phyloP scores from a whole-genome alignment of 257 asterid genomes.

The Penstemon newberryi region DNA sequence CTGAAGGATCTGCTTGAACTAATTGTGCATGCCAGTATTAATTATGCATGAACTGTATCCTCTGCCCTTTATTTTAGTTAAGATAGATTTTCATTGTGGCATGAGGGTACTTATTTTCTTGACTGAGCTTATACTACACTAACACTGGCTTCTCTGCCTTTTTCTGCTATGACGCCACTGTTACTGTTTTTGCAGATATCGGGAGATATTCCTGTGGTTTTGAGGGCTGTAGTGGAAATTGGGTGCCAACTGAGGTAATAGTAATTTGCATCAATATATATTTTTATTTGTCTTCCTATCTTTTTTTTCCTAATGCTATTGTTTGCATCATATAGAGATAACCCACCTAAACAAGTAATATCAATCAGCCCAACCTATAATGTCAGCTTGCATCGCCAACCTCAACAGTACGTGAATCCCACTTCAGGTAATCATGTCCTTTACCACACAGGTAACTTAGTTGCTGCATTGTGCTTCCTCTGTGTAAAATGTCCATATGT shows the following conservation, averaged over 20 bases:
- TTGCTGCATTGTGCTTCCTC: slow-evolving; percentile 34
- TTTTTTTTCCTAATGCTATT: slow-evolving; percentile 11
- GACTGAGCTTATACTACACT: neutral
- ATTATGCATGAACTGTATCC: neutral
- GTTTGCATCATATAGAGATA: slow-evolving; percentile 57
- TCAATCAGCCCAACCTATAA: slow-evolving; percentile 66
- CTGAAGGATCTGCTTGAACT: neutral
- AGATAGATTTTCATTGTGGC: neutral
- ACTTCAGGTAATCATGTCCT: slow-evolving; percentile 58
- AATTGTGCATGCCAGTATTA: neutral
- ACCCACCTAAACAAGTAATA: slow-evolving; percentile 90
- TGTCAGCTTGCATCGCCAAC: slow-evolving; percentile 51
- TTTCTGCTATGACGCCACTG: neutral
- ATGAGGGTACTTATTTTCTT: neutral
- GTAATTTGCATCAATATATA: slow-evolving; percentile 17
- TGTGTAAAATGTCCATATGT: slow-evolving; percentile 37
- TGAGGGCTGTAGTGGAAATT: slow-evolving; percentile 88
- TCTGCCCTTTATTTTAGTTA: neutral
- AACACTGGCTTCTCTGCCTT: neutral
- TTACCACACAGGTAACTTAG: slow-evolving; percentile 22
- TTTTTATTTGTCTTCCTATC: slow-evolving; percentile 5
- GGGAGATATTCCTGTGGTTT: slow-evolving; percentile 79
- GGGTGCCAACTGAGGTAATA: slow-evolving; percentile 83
- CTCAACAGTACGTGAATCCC: slow-evolving; percentile 67
- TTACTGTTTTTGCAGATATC: slow-evolving; percentile 57